Evolutionary conservation across 768 basidiomycete genomes (phyloP), one percentile per base, ranked within the genome.

Genomic region (Phanerodontia chrysosporium): DNA sequence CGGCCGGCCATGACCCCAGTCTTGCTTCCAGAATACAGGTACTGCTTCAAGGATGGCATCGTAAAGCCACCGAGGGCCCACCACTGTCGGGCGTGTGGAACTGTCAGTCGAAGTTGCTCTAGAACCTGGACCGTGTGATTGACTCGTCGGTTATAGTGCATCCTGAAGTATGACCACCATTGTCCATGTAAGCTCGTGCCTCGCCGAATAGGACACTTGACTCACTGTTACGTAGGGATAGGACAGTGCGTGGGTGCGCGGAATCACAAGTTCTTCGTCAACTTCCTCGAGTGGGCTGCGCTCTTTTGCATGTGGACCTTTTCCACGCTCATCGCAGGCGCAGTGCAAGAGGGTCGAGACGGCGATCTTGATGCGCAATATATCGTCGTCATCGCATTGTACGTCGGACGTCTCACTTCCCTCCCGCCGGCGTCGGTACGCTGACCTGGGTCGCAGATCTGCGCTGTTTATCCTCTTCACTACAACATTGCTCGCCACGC

Each of bases 181-280:
- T 95, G 92, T 73, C 92, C 92, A 51, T 94, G 90, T 90, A 70
- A 63, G 86, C n/a, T 14, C 6, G 18, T 21, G 32, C 32, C 42
- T 16, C 16, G 36, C 35, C 16, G 18, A 49, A 3, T 16, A 45
- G 6, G 12, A 32, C 5, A 1, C 21, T 14, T 49, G n/a, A 21
- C 55, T 44, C 7, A 49, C 32, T 29, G 3, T 39, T 44, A 27
- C 59, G 54, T 49, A 84, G 90, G 94, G 95, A 87, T 98, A 54
- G 95, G 95, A 12, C 91, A 94, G 67, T 98, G 95, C 64, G 92
- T 97, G 21, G 95, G 95, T 12, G 95, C 93, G 52, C 82, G 83
- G 39, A 98, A 98, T 68, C 90, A 95, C 64, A 94, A 93, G 87
- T 95, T 90, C 74, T 97, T 98, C 71, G 65, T 95, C 55, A 89